Conservation (phyloP, 1,139 yeast species). For the Yueomyces sp. region DNA sequence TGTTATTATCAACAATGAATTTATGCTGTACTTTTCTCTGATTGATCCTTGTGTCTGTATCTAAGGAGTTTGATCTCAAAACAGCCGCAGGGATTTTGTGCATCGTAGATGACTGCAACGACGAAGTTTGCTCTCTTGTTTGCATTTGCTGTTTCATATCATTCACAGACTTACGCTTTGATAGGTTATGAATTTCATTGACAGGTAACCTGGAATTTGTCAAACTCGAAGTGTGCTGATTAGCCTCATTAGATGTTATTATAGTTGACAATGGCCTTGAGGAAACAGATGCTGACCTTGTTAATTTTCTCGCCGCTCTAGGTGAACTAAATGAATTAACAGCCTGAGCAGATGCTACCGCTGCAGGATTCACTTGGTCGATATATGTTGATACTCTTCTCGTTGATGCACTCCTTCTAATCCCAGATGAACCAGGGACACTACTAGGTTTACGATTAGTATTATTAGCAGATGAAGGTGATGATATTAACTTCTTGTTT, state of each 20-base stretch:
- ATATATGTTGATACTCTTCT: background rate
- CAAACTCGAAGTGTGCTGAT: background rate
- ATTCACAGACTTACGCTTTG: background rate
- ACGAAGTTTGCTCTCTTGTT: conserved; percentile 20
- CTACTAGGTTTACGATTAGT: background rate
- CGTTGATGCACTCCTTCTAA: background rate
- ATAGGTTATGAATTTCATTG: background rate
- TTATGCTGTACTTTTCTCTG: conserved; percentile 15
- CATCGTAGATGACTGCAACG: conserved; percentile 11
- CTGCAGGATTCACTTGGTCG: background rate
- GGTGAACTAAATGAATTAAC: background rate
- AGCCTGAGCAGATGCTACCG: background rate
- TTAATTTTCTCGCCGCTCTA: background rate
- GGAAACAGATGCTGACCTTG: background rate
- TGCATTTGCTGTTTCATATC: background rate
- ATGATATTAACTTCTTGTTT: background rate
- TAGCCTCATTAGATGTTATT: conserved; percentile 2
- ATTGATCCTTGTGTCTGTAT: conserved; percentile 15
- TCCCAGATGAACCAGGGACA: background rate
- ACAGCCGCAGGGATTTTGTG: conserved; percentile 4
- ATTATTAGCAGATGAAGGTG: background rate
- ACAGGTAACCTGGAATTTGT: background rate
- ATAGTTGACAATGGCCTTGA: background rate
- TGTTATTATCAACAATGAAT: conserved; percentile 2
- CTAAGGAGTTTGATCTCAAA: conserved; percentile 19